Percentiles rank a stretch among this genome's conserved stretches.
Evolutionary conservation across 768 basidiomycete species (phyloP).

Genomic region (Tulasnella sp.): DNA sequence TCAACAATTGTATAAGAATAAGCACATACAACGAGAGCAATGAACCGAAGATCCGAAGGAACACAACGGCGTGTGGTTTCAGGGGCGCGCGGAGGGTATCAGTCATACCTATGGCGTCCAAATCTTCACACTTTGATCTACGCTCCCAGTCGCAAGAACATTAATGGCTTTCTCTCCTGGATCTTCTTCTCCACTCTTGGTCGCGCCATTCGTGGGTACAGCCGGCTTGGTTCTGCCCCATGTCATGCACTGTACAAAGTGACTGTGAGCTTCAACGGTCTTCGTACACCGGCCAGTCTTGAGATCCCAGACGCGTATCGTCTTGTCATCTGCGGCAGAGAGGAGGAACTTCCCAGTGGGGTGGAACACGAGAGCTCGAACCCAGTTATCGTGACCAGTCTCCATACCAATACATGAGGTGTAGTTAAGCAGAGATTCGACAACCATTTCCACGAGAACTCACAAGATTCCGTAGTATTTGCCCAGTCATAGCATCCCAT

Average conservation of each 20-base stretch:
- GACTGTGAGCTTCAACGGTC: slow-evolving; percentile 70
- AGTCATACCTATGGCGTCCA: slow-evolving; percentile 18
- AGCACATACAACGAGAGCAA: too few species aligned
- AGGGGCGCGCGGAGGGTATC: too few species aligned
- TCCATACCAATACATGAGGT: slow-evolving; percentile 26
- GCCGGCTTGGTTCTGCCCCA: slow-evolving; percentile 52
- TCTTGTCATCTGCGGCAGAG: slow-evolving; percentile 89
- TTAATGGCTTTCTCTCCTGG: slow-evolving; percentile 32
- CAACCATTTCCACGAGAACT: slow-evolving; percentile 21
- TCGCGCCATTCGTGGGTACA: slow-evolving; percentile 14
- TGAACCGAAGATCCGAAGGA: too few species aligned
- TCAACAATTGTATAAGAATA: too few species aligned
- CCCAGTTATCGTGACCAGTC: slow-evolving; percentile 84
- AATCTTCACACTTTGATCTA: slow-evolving; percentile 36
- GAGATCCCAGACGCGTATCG: slow-evolving; percentile 83
- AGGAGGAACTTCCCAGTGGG: slow-evolving; percentile 81
- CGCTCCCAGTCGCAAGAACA: slow-evolving; percentile 38
- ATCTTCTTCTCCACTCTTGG: slow-evolving; percentile 16
- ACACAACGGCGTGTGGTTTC: too few species aligned
- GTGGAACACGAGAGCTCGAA: slow-evolving; percentile 80
- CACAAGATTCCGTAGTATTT: slow-evolving; percentile 67
- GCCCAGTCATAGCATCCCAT: slow-evolving; percentile 81
- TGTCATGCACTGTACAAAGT: slow-evolving; percentile 69
- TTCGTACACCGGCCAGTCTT: slow-evolving; percentile 76
- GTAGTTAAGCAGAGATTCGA: slow-evolving; percentile 5